phyloP scores from a whole-genome alignment of 2,329 filamentous ascomycete genomes.

The Colletotrichum orbiculare region DNA sequence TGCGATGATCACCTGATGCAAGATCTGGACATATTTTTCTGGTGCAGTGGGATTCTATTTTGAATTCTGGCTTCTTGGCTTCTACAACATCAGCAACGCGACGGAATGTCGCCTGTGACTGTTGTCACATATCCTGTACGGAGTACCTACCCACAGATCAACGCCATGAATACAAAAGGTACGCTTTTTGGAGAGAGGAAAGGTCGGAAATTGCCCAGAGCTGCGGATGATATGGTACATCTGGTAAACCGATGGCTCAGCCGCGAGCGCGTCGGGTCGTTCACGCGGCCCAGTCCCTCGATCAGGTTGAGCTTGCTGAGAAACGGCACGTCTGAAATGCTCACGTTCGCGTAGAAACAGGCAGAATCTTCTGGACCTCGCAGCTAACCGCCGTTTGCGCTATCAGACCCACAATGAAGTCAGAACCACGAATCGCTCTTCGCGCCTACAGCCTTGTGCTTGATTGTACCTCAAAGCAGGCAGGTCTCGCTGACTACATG shows the following conservation, averaged over 20 bases:
- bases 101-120: not conserved
- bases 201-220: conserved; percentile 1
- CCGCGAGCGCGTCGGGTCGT: conserved; percentile 31
- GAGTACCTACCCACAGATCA: not conserved
- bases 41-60: conserved; percentile 1
- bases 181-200: conserved; percentile 8
- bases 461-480: too few relatives aligned
- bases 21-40: conserved; percentile 60
- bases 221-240: conserved; percentile 34
- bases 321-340: conserved; percentile 37
- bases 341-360: conserved; percentile 23
- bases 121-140: not conserved
- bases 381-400: conserved; percentile 19
- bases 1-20: conserved; percentile 76
- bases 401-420: conserved; percentile 23
- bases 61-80: not conserved
- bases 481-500: too few relatives aligned
- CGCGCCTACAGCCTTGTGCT: not conserved
- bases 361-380: conserved; percentile 25
- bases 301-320: conserved; percentile 38
- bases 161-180: conserved; percentile 10
- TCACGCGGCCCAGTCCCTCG: conserved; percentile 24
- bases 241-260: conserved; percentile 39
- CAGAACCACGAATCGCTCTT: not conserved
- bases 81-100: not conserved